phyloP scores from a whole-genome alignment of 805 yeast species.

The Wickerhamomyces queroliae region DNA sequence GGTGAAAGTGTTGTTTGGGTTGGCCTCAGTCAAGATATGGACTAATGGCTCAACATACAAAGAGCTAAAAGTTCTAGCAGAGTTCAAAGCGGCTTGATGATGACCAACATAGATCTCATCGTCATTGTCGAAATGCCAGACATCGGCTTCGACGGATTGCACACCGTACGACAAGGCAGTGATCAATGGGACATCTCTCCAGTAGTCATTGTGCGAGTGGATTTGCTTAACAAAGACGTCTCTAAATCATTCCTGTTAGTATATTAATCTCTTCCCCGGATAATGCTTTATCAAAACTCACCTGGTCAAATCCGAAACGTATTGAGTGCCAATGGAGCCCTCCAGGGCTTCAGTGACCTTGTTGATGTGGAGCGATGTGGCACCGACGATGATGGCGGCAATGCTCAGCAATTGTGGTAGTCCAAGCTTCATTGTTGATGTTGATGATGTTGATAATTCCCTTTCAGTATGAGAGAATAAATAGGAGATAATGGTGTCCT shows the following conservation, averaged over 20 bases:
- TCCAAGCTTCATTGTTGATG: not conserved
- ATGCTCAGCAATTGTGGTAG: not conserved
- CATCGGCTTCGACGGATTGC: slow-evolving; percentile 61
- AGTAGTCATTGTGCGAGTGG: slow-evolving; percentile 73
- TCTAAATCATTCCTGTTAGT: slow-evolving; percentile 7
- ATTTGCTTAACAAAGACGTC: slow-evolving; percentile 29
- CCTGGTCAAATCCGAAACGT: not conserved
- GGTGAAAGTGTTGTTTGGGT: slow-evolving; percentile 24
- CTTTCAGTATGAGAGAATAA: no score
- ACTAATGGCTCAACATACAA: slow-evolving; percentile 52
- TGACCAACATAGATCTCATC: slow-evolving; percentile 60
- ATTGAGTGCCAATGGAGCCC: slow-evolving; percentile 3
- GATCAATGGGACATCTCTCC: slow-evolving; percentile 54
- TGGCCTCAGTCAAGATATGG: slow-evolving; percentile 42
- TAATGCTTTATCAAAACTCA: not conserved
- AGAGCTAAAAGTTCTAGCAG: slow-evolving; percentile 39
- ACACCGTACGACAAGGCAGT: slow-evolving; percentile 52
- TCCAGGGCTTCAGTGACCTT: slow-evolving; percentile 11
- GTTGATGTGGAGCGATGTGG: slow-evolving; percentile 14
- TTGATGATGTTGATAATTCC: not conserved
- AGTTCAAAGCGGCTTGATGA: slow-evolving; percentile 41
- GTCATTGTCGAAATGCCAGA: slow-evolving; percentile 38
- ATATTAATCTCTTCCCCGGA: not conserved
- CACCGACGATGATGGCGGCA: not conserved
- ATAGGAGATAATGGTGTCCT: no score